These are phyloP conservation scores for Claviceps sp. DNA, from an alignment of 2,329 filamentous ascomycete genomes.

Conservation along the genomic window DNA sequence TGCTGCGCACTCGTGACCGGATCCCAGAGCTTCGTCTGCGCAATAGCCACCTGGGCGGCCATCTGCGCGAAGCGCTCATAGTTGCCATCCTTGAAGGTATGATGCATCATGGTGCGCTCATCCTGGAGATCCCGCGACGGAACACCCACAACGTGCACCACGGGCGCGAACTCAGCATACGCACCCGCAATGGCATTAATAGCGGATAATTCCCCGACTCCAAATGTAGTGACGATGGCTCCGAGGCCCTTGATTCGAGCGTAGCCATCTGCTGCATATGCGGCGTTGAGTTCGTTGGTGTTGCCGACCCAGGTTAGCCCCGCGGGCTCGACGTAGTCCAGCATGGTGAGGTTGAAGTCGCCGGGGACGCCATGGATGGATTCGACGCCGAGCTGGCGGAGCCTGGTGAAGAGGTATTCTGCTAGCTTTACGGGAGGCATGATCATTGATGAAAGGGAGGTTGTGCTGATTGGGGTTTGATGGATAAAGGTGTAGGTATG, in stretches of 20 bases:
- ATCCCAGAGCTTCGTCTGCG: constrained; percentile 30
- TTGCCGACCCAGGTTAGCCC: constrained; percentile 35
- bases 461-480: too few relatives aligned
- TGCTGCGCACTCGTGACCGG: constrained; percentile 29
- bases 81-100: constrained; percentile 42
- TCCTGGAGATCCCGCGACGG: constrained; percentile 31
- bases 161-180: constrained; percentile 40
- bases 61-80: constrained; percentile 37
- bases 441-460: neutral
- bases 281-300: constrained; percentile 44
- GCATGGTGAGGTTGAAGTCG: constrained; percentile 24
- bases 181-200: constrained; percentile 46
- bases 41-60: constrained; percentile 33
- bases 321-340: constrained; percentile 23
- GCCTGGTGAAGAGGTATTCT: constrained; percentile 43
- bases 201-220: constrained; percentile 43
- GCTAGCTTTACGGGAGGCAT: constrained; percentile 7
- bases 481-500: too few relatives aligned
- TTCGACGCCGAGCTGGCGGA: constrained; percentile 43
- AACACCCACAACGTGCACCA: constrained; percentile 45
- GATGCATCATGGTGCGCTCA: constrained; percentile 31
- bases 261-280: constrained; percentile 45
- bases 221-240: constrained; percentile 44
- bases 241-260: constrained; percentile 37
- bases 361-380: constrained; percentile 40